A percentile compares a stretch with the other conserved stretches of the same genome.
Conservation (phyloP, 2,329 filamentous ascomycete genomes). For the Epicoccum sorghinum region DNA sequence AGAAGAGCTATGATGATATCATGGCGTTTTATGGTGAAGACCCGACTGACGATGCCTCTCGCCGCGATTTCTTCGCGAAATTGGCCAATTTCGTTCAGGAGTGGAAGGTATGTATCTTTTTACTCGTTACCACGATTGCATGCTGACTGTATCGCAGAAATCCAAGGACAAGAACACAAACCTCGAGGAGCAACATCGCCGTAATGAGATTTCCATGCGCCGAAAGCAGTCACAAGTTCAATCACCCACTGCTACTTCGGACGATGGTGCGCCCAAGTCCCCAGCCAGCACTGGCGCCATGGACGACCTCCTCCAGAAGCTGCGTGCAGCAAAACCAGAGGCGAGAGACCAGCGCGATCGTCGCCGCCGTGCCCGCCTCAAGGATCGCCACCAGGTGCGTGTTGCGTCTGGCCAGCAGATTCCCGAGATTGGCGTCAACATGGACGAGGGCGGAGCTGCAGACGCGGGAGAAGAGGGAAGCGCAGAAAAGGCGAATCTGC, state of each 20-base stretch:
- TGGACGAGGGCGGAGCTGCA: constrained; percentile 50
- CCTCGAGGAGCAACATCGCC: constrained; percentile 79
- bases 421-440: constrained; percentile 70
- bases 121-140: not conserved
- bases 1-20: constrained; percentile 88
- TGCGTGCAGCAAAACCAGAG: constrained; percentile 90
- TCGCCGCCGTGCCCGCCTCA: constrained; percentile 82
- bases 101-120: constrained; percentile 73
- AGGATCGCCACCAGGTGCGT: constrained; percentile 88
- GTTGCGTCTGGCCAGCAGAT: constrained; percentile 88
- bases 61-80: constrained; percentile 94
- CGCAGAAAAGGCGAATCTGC: constrained; percentile 55
- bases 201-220: constrained; percentile 91
- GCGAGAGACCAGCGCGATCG: constrained; percentile 87
- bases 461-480: constrained; percentile 21
- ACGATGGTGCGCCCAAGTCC: constrained; percentile 56
- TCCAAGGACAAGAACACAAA: constrained; percentile 89
- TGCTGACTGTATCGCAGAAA: constrained; percentile 60
- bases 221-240: constrained; percentile 63
- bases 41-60: constrained; percentile 85
- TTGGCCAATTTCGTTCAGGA: constrained; percentile 87
- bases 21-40: constrained; percentile 98
- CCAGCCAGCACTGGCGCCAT: constrained; percentile 85
- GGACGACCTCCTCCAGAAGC: constrained; percentile 93
- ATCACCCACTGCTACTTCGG: constrained; percentile 63